phyloP scores from a whole-genome alignment of 768 basidiomycete species.

The Lyophyllum semitale region DNA sequence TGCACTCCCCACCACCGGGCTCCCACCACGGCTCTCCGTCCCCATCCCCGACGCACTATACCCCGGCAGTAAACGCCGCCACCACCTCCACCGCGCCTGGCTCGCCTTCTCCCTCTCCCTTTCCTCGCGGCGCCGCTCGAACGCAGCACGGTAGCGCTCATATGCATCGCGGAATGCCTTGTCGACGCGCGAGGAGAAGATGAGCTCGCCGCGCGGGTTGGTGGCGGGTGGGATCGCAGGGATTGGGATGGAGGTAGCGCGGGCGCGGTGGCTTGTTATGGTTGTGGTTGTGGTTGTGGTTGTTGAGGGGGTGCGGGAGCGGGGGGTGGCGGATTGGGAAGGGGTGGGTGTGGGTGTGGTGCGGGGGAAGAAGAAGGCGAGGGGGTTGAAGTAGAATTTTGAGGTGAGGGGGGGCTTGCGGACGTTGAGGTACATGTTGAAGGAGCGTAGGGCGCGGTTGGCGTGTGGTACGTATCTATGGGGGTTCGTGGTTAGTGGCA shows the following conservation, averaged over 20 bases:
- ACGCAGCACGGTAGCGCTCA: conserved; percentile 86
- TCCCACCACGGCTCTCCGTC: conserved; percentile 1
- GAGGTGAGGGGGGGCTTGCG: conserved; percentile 75
- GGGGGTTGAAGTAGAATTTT: conserved; percentile 53
- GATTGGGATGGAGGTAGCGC: conserved; percentile 52
- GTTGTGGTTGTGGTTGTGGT: too few species aligned
- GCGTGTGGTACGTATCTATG: conserved; percentile 94
- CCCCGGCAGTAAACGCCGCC: conserved; percentile 25
- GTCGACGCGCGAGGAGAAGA: conserved; percentile 90
- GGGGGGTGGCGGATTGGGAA: conserved; percentile 25
- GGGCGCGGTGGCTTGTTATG: too few species aligned
- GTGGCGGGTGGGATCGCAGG: conserved; percentile 85
- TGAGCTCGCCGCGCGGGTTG: conserved; percentile 95
- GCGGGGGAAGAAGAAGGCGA: conserved; percentile 60
- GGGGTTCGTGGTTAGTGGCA: background rate
- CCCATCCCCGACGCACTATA: background rate
- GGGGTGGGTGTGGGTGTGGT: conserved; percentile 29
- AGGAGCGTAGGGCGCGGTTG: conserved; percentile 85
- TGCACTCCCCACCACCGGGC: conserved; percentile 1
- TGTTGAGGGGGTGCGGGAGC: conserved; percentile 39
- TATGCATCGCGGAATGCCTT: conserved; percentile 85
- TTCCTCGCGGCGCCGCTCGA: conserved; percentile 78
- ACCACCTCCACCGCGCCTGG: conserved; percentile 34
- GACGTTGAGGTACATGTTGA: conserved; percentile 98
- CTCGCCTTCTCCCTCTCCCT: conserved; percentile 56